Evolutionary conservation across 768 basidiomycete genomes (phyloP), one percentile per base, ranked within the genome.

Genomic region (Lactarius evosmus): DNA sequence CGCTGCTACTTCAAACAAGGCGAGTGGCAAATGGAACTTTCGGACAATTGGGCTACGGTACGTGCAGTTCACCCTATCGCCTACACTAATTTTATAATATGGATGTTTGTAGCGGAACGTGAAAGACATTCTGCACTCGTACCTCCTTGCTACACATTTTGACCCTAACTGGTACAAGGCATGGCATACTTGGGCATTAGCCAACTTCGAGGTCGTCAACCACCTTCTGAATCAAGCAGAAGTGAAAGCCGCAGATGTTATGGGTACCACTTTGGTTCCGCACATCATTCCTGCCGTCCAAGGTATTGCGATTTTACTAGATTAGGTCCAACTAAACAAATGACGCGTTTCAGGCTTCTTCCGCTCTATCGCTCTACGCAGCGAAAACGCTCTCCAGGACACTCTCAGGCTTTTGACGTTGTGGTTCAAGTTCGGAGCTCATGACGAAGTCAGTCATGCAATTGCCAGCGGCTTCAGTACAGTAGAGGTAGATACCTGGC

Each of bases 161-260:
- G 96, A 98, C 73, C 85, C 89, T 4, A 80, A 82, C n/a, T 99
- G 97, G 97, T 98, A 98, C 76, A 98, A 99, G 73, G 97, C 96
- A 19, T 98, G 95, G 95, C 97, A 99, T 71, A 94, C 93, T 0
- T 99, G 95, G 94, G 96, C 97, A 2, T 79, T 98, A 58, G 89
- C 95, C 3, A 98, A 98, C 74, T 95, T 97, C 67, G 94, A 98
- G 60, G 93, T 98, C 66, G 86, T 98, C 66, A 81, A 83, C 30
- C 84, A 89, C 70, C 78, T 96, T 70, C 94, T 96, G 73, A 82
- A 77, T 49, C 85, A 85, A 70, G 77, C 74, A 34, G 83, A 85
- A 65, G 79, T 77, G 52, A 82, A 82, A 62, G 76, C 79, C 25
- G 74, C 78, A 11, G 88, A 90, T 59, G 72, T 88, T 12, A 82